Percentiles rank a stretch among this genome's conserved stretches.
phyloP scores from a whole-genome alignment of 1,284 basidiomycete species.

The Cutaneotrichosporon sp. region DNA sequence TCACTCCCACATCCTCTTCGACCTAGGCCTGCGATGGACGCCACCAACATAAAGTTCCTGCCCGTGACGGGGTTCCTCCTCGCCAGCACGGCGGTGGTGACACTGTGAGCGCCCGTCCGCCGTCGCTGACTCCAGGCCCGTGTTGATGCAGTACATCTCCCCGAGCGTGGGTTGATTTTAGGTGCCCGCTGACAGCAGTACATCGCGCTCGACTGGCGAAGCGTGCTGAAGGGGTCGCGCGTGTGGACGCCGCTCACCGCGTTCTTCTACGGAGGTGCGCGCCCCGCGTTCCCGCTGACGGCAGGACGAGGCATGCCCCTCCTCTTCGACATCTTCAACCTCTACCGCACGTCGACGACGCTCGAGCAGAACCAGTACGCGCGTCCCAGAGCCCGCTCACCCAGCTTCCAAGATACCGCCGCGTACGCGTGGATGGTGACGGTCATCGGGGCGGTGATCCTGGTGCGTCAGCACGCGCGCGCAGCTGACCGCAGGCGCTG shows the following conservation, averaged over 20 bases:
- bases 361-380: constrained; percentile 47
- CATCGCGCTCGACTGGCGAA: neutral
- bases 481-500: constrained; percentile 28
- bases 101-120: constrained; percentile 1
- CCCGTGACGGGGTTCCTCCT: constrained; percentile 11
- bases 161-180: neutral
- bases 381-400: neutral
- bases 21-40: too few relatives aligned
- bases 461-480: neutral
- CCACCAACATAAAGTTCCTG: neutral
- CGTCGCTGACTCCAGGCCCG: neutral
- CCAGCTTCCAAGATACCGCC: constrained; percentile 40
- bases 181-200: neutral
- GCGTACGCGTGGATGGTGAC: constrained; percentile 43
- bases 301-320: constrained; percentile 43
- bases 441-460: neutral
- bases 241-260: constrained; percentile 46
- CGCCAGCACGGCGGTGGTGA: neutral
- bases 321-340: constrained; percentile 48
- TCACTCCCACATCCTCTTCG: neutral
- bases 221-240: neutral
- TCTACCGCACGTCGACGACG: constrained; percentile 48
- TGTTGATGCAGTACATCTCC: neutral
- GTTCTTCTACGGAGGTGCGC: constrained; percentile 49
- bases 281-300: too few relatives aligned